phyloP scores from a whole-genome alignment of 2,329 filamentous ascomycete species.

The Phoma herbarum region DNA sequence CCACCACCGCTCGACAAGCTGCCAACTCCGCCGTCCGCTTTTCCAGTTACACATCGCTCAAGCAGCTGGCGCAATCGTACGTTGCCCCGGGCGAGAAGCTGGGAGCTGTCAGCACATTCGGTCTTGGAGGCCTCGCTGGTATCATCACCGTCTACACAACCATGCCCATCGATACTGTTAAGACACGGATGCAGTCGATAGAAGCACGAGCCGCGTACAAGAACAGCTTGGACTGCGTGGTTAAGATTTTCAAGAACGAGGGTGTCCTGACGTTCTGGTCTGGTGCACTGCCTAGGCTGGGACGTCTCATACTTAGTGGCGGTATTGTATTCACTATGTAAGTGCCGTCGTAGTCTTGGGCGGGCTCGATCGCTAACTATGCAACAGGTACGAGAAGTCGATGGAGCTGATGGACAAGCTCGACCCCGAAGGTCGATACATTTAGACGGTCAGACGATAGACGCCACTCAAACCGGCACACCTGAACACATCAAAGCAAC shows the following conservation, averaged over 20 bases:
- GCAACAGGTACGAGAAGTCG: conserved; percentile 81
- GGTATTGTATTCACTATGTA: conserved; percentile 97
- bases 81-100: conserved; percentile 95
- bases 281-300: conserved; percentile 86
- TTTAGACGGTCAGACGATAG: conserved; percentile 57
- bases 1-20: conserved; percentile 91
- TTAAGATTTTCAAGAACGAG: conserved; percentile 86
- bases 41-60: conserved; percentile 86
- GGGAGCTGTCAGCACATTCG: conserved; percentile 86
- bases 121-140: conserved; percentile 86
- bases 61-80: conserved; percentile 91
- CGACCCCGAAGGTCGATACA: conserved; percentile 85
- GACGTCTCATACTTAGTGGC: conserved; percentile 85
- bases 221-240: conserved; percentile 85
- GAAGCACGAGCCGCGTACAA: conserved; percentile 83
- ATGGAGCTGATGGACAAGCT: conserved; percentile 84
- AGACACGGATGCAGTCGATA: conserved; percentile 96
- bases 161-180: conserved; percentile 87
- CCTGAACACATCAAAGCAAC: conserved; percentile 1
- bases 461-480: too few species aligned
- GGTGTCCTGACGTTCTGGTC: conserved; percentile 93
- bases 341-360: conserved; percentile 41
- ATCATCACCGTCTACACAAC: conserved; percentile 83
- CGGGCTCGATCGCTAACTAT: conserved; percentile 14
- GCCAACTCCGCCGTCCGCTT: conserved; percentile 95